Conservation (phyloP, 441 rosid species). For the Arabidopsis lyrata region DNA sequence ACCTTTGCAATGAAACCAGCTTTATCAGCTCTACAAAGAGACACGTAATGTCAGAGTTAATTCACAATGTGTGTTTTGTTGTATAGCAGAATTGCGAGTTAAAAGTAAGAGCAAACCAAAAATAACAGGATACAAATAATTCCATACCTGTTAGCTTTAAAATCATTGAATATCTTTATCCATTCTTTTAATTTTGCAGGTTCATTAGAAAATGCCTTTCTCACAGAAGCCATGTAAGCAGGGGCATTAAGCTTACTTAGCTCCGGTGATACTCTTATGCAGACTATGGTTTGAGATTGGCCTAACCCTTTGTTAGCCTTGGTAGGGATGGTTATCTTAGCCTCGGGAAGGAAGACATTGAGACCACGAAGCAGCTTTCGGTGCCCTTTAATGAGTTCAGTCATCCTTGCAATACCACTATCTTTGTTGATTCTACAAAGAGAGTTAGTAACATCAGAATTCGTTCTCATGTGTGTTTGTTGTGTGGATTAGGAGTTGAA, state of each 20-base stretch:
- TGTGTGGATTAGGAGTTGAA: not conserved
- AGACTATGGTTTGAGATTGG: slow-evolving; percentile 17
- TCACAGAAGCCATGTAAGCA: not conserved
- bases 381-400: slow-evolving; percentile 87
- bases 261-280: not conserved
- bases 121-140: not conserved
- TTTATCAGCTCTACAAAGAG: slow-evolving; percentile 63
- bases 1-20: slow-evolving; percentile 75
- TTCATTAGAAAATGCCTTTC: slow-evolving; percentile 13
- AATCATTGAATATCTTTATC: not conserved
- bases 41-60: slow-evolving; percentile 29
- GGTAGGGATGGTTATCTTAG: slow-evolving; percentile 63
- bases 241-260: not conserved
- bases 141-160: slow-evolving; percentile 59
- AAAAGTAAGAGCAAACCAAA: not conserved
- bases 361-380: slow-evolving; percentile 76
- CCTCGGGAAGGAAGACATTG: slow-evolving; percentile 72
- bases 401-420: slow-evolving; percentile 78
- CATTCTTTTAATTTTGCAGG: slow-evolving; percentile 6
- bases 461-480: slow-evolving; percentile 10
- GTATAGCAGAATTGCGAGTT: not conserved
- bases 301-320: slow-evolving; percentile 4
- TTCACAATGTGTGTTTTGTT: slow-evolving; percentile 7
- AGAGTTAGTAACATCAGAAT: slow-evolving; percentile 30
- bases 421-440: slow-evolving; percentile 67